phyloP scores from a whole-genome alignment of 306 rosid genomes.

The Parietaria judaica region DNA sequence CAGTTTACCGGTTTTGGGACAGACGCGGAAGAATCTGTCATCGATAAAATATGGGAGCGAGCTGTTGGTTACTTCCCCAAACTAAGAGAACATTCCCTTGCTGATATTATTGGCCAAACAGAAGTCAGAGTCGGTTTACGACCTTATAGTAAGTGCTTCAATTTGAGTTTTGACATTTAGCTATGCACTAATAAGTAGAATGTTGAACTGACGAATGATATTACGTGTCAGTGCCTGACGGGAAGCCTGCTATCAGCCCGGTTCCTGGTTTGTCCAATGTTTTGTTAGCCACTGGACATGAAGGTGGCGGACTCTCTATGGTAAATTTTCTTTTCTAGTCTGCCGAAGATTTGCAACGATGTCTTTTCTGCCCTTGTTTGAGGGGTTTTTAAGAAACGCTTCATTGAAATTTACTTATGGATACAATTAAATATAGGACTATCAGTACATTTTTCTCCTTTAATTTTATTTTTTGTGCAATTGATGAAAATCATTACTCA shows the following conservation, averaged over 20 bases:
- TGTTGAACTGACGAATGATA: constrained; percentile 16
- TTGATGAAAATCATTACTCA: too few species aligned
- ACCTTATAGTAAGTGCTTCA: constrained; percentile 68
- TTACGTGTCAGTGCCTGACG: constrained; percentile 66
- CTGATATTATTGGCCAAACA: constrained; percentile 39
- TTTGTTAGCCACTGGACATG: constrained; percentile 92
- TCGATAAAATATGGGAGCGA: constrained; percentile 61
- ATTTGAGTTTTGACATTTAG: neutral
- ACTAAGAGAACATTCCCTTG: constrained; percentile 43
- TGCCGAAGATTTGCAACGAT: neutral
- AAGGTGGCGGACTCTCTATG: constrained; percentile 82
- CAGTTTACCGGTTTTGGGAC: constrained; percentile 75
- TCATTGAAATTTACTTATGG: too few species aligned
- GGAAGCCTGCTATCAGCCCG: constrained; percentile 79
- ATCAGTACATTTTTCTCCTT: too few species aligned
- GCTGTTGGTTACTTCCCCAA: constrained; percentile 72
- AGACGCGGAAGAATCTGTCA: constrained; percentile 54
- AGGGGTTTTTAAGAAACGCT: neutral
- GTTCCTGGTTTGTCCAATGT: constrained; percentile 71
- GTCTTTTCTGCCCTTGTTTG: too few species aligned
- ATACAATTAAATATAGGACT: too few species aligned
- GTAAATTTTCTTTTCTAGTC: constrained; percentile 32
- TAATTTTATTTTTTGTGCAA: too few species aligned
- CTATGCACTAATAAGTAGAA: too few species aligned
- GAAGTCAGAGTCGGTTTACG: constrained; percentile 82